Conservation (phyloP, 2,329 filamentous ascomycete species). For the Pseudogymnoascus sp. region DNA sequence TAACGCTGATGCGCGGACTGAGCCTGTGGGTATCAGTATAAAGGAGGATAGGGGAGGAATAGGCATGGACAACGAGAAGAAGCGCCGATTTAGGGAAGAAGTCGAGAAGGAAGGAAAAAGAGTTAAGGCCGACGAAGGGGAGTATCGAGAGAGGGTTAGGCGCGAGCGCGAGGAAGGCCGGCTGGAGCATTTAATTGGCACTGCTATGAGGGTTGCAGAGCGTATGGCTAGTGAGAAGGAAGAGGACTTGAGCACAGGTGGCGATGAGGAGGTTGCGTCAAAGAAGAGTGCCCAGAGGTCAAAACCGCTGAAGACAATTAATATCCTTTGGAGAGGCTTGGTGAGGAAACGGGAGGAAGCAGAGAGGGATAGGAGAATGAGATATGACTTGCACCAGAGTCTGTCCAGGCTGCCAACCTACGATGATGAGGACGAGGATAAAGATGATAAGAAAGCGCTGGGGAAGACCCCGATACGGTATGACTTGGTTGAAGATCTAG, state of each 20-base stretch:
- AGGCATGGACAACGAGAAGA: conserved; percentile 74
- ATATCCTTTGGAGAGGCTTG: conserved; percentile 72
- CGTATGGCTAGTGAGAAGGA: conserved; percentile 44
- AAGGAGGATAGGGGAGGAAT: conserved; percentile 79
- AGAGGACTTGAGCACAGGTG: conserved; percentile 15
- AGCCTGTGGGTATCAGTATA: conserved; percentile 68
- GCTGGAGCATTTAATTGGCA: conserved; percentile 61
- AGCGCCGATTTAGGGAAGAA: conserved; percentile 63
- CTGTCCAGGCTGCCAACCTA: conserved; percentile 57
- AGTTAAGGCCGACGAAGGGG: conserved; percentile 56
- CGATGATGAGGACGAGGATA: conserved; percentile 61
- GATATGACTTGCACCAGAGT: conserved; percentile 58
- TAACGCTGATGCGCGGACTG: conserved; percentile 38
- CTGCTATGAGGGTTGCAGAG: conserved; percentile 78
- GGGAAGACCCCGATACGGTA: conserved; percentile 49
- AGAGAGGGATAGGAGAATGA: conserved; percentile 59
- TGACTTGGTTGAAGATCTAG: conserved; percentile 58
- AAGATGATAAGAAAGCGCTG: conserved; percentile 63
- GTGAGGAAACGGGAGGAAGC: conserved; percentile 61
- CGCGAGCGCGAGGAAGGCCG: conserved; percentile 62
- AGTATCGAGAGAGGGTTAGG: conserved; percentile 66
- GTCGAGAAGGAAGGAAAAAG: conserved; percentile 51
- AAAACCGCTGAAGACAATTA: conserved; percentile 57
- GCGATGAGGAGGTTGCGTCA: conserved; percentile 19
- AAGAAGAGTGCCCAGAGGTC: conserved; percentile 27